These are phyloP conservation scores for Mentha longifolia DNA, from an alignment of 257 asterid genomes.

Conservation along the genomic window DNA sequence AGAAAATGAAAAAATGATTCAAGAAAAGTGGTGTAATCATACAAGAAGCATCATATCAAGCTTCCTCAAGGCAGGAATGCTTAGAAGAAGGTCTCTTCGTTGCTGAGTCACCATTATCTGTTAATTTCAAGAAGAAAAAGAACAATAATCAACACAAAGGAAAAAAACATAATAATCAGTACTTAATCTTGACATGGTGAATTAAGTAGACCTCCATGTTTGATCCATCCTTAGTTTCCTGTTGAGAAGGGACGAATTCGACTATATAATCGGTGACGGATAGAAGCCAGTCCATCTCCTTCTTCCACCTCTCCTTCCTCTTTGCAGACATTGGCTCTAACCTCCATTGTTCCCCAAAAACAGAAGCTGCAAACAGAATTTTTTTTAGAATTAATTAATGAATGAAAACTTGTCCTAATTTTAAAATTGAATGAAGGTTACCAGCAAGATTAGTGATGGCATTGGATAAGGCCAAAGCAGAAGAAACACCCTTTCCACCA, in stretches of 20 bases:
- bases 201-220: slow-evolving; percentile 58
- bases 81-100: slow-evolving; percentile 66
- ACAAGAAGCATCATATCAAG: slow-evolving; percentile 81
- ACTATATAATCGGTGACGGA: slow-evolving; percentile 83
- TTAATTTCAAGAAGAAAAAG: neutral
- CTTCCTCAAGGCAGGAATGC: slow-evolving; percentile 79
- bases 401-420: no score
- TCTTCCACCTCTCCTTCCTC: slow-evolving; percentile 76
- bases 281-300: slow-evolving; percentile 81
- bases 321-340: slow-evolving; percentile 81
- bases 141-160: neutral
- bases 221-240: slow-evolving; percentile 70
- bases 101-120: slow-evolving; percentile 87
- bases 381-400: neutral
- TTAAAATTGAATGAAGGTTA: slow-evolving; percentile 16
- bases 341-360: slow-evolving; percentile 77
- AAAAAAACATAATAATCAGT: neutral
- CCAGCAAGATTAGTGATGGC: slow-evolving; percentile 95
- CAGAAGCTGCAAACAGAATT: slow-evolving; percentile 61
- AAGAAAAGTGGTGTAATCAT: slow-evolving; percentile 28
- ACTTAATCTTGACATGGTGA: neutral
- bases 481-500: slow-evolving; percentile 91
- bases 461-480: slow-evolving; percentile 86
- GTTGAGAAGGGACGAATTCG: slow-evolving; percentile 84
- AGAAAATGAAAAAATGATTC: no score